Base-by-base conservation (phyloP, 169 alveolate species). In the Plasmodium yoelii region DNA sequence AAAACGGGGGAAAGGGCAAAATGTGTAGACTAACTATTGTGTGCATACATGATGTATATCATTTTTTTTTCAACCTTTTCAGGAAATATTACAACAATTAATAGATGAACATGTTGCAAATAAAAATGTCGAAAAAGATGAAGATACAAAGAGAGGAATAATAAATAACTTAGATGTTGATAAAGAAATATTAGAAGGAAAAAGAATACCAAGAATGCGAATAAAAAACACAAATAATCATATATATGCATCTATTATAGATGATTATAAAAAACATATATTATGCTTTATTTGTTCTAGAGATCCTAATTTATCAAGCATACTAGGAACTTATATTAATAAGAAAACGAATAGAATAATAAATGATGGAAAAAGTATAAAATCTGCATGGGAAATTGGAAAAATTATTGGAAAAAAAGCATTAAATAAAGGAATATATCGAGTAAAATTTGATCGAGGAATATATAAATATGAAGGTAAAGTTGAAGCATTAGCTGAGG, bases 401-500 rank as follows among this genome's bases (percentile, higher is more conserved):
- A 93, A 93, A 28, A 82, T 71, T 7, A 91, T 93, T 61, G 96
- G 93, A 13, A 68, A 75, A 49, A 90, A 91, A 61, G 96, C 96
- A 24, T 57, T 89, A 42, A 69, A 87, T 18, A 93, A 88, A 70
- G 96, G 96, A 0, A 91, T 93, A 44, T 91, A 92, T n/a, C 63
- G 61, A 47, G 96, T 93, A 22, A 67, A 51, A 19, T 93, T 91
- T 57, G 96, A 93, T 80, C 88, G 96, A 34, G 94, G 91, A 26
- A 92, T 80, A n/a, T 84, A 91, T 86, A 77, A 73, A 88, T 93
- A 93, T 60, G 94, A 84, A 18, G 96, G 94, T 26, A 73, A 93
- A 42, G 94, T 93, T 8, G 96, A 93, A 53, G 96, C 96, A 0
- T 65, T 93, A 24, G 96, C 96, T n/a, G 93, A 91, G 7, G 96